These are phyloP conservation scores for Albizia julibrissin DNA, from an alignment of 306 rosid genomes.

Conservation along the genomic window DNA sequence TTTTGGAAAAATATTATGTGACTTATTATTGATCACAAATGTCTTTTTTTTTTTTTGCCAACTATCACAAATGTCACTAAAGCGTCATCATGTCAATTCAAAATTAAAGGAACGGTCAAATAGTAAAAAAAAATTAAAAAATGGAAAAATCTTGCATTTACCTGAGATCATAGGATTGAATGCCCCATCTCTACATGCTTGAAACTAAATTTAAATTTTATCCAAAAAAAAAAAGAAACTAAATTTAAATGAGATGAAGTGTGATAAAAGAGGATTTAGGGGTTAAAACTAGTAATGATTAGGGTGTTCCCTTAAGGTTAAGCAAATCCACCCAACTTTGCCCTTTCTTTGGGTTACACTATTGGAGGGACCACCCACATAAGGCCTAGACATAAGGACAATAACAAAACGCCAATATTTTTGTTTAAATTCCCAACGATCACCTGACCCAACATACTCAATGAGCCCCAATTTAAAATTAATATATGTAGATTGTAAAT, in stretches of 20 bases:
- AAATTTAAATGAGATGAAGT: conserved; percentile 2
- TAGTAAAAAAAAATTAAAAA: no score
- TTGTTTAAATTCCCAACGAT: conserved; percentile 21
- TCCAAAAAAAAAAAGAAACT: no score
- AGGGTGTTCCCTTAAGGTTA: conserved; percentile 32
- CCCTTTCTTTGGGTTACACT: conserved; percentile 14
- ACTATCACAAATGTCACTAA: no score
- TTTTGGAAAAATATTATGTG: background rate
- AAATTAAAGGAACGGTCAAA: no score
- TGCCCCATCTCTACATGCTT: background rate
- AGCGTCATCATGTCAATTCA: background rate
- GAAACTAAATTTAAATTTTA: conserved; percentile 21
- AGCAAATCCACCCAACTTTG: conserved; percentile 1
- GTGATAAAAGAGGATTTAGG: background rate
- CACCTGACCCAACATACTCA: background rate
- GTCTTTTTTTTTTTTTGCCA: no score
- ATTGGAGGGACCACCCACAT: conserved; percentile 12
- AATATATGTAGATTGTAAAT: no score
- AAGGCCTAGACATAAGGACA: background rate
- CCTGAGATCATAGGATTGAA: no score
- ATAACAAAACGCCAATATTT: background rate
- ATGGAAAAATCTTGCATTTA: no score
- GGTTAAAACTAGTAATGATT: background rate
- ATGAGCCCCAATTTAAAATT: background rate
- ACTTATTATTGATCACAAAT: no score